phyloP scores from a whole-genome alignment of 371 early-diverging fungal species.

The Mucor ambiguus region DNA sequence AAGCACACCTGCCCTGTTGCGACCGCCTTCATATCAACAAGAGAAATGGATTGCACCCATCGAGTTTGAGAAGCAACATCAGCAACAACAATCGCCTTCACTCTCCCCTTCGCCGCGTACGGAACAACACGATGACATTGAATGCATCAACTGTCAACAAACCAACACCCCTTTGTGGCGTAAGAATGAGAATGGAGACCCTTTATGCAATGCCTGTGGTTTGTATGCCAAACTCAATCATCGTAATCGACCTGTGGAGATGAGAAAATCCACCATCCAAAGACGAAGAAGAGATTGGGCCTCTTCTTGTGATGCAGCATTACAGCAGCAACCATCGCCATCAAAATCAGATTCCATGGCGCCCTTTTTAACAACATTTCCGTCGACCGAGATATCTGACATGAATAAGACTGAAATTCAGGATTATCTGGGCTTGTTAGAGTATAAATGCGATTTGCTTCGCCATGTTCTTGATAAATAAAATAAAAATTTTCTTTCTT shows the following conservation, averaged over 20 bases:
- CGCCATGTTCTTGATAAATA: slow-evolving; percentile 13
- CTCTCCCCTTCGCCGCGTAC: neutral
- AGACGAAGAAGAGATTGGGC: slow-evolving; percentile 65
- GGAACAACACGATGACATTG: neutral
- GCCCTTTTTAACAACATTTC: neutral
- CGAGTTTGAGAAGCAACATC: neutral
- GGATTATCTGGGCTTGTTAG: slow-evolving; percentile 39
- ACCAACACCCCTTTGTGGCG: slow-evolving; percentile 91
- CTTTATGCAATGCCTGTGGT: slow-evolving; percentile 93
- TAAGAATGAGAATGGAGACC: slow-evolving; percentile 75
- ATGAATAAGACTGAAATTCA: slow-evolving; percentile 58
- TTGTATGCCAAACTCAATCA: slow-evolving; percentile 85
- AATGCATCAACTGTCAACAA: slow-evolving; percentile 82
- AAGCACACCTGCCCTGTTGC: slow-evolving; percentile 3
- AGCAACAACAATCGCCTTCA: neutral
- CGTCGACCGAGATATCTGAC: slow-evolving; percentile 37
- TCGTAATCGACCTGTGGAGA: slow-evolving; percentile 61
- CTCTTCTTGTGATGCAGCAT: neutral
- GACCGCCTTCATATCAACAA: slow-evolving; percentile 16
- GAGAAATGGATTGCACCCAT: slow-evolving; percentile 1
- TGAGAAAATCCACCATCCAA: slow-evolving; percentile 70
- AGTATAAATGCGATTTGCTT: slow-evolving; percentile 16
- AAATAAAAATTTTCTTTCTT: neutral
- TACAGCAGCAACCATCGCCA: too few relatives aligned
- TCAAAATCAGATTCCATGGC: neutral